Evolutionary conservation across 192 early-diverging fungal species (phyloP).

Genomic region (Coemansia sp.): DNA sequence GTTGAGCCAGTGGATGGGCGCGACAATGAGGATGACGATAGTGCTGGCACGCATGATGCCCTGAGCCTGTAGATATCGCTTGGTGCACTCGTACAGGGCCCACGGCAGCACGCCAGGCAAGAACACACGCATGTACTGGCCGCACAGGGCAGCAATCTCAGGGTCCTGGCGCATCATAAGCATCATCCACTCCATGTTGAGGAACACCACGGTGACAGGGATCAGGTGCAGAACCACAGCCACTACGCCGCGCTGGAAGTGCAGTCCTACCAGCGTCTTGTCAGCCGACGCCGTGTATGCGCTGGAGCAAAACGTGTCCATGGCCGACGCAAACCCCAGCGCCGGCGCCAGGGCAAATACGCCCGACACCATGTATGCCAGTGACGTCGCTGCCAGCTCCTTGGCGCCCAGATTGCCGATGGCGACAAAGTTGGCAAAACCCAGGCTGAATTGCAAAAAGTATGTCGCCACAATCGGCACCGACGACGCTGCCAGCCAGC

Average conservation of each 20-base stretch:
- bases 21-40: slow-evolving; percentile 64
- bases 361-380: slow-evolving; percentile 62
- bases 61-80: slow-evolving; percentile 88
- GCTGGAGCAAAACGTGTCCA: slow-evolving; percentile 78
- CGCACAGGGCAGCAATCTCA: slow-evolving; percentile 65
- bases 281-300: slow-evolving; percentile 67
- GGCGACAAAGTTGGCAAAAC: slow-evolving; percentile 60
- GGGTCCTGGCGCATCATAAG: slow-evolving; percentile 73
- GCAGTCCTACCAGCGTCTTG: slow-evolving; percentile 65
- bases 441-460: slow-evolving; percentile 61
- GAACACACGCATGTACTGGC: slow-evolving; percentile 63
- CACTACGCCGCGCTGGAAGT: slow-evolving; percentile 78
- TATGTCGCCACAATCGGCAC: slow-evolving; percentile 18
- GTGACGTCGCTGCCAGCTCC: slow-evolving; percentile 68
- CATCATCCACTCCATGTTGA: slow-evolving; percentile 68
- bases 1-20: slow-evolving; percentile 70
- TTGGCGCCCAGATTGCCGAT: slow-evolving; percentile 64
- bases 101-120: slow-evolving; percentile 73
- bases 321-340: slow-evolving; percentile 67
- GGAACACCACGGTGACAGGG: slow-evolving; percentile 69
- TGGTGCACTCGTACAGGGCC: slow-evolving; percentile 80
- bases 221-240: slow-evolving; percentile 68
- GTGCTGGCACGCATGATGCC: slow-evolving; percentile 87
- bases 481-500: slow-evolving; percentile 32
- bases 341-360: slow-evolving; percentile 67